Conservation (phyloP, 192 early-diverging fungal species). For the Lunasporangiospora selenospora region DNA sequence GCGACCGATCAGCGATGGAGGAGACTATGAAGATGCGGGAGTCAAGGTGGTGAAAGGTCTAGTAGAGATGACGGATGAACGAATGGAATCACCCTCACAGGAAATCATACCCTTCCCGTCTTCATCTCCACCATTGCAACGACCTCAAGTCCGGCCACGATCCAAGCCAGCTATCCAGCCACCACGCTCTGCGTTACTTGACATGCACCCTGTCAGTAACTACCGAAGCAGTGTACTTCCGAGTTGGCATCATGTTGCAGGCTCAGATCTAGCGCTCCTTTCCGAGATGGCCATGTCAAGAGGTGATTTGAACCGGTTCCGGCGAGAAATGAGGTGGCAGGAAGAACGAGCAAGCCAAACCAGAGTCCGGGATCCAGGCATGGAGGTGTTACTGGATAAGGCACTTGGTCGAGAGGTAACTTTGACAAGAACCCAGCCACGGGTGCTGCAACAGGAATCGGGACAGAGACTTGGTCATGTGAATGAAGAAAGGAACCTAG, state of each 20-base stretch:
- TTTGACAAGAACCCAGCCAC: constrained; percentile 20
- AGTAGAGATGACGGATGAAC: too few relatives aligned
- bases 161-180: not conserved
- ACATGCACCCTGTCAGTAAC: too few relatives aligned
- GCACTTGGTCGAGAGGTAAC: constrained; percentile 21
- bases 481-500: not conserved
- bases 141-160: too few relatives aligned
- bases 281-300: constrained; percentile 37
- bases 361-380: constrained; percentile 3
- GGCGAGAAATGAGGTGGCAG: constrained; percentile 32
- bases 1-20: too few relatives aligned
- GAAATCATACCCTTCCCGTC: not conserved
- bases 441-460: not conserved
- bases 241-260: constrained; percentile 31
- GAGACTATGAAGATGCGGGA: too few relatives aligned
- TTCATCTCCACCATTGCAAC: not conserved
- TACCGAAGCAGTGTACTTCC: too few relatives aligned
- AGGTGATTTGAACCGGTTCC: constrained; percentile 32
- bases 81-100: not conserved
- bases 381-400: constrained; percentile 24
- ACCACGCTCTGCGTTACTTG: not conserved
- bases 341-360: constrained; percentile 29
- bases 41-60: too few relatives aligned
- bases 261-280: constrained; percentile 30
- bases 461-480: not conserved